Evolutionary conservation across 495 filamentous ascomycete genomes (phyloP), one percentile per base, ranked within the genome.

Genomic region (Aspergillus indologenus): DNA sequence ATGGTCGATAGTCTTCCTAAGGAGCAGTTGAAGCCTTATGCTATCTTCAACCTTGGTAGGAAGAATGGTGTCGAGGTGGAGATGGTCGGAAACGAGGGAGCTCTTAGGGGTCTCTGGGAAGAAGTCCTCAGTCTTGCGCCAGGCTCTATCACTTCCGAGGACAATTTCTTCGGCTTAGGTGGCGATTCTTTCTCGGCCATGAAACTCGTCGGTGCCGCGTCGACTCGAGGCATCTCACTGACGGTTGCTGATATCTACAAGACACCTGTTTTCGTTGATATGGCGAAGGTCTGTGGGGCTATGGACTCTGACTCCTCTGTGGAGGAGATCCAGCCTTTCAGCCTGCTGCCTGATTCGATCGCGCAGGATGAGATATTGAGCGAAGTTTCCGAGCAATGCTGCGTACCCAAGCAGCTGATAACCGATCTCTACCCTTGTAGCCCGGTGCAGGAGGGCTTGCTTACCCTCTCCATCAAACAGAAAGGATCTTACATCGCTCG

Each of bases 361-460:
- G 17, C 61, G 3, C 44, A 68, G 0, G 63, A 70, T 4, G 61
- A 62, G 3, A 59, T 82, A 5, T 19, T 84, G 22, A 67, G 77
- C 1, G 81, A 85, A 20, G 66, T 81, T 14, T 67, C 71, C 14
- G 67, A 65, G 1, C 73, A 73, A 42, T 87, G 81, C 49, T 22
- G 51, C 7, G 59, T 85, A 11, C 51, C 68, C 0, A 66, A 67
- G 12, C 68, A 78, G 0, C 55, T 68, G 0, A 74, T 89, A 12
- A 26, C 49, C 0, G 79, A 91, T 66, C 67, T 86, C 0, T 90
- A 88, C 58, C 86, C 87, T 7, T 90, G 87, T 73, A 88, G 83
- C 5, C 80, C 88, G 12, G 71, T 90, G 1, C 89, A 92, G 68
- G 88, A 88, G 61, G 87, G 85, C 1, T 75, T 90, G 18, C 74